Base-by-base conservation (phyloP, 2,329 filamentous ascomycete species). In the Cryphonectria naterciae region DNA sequence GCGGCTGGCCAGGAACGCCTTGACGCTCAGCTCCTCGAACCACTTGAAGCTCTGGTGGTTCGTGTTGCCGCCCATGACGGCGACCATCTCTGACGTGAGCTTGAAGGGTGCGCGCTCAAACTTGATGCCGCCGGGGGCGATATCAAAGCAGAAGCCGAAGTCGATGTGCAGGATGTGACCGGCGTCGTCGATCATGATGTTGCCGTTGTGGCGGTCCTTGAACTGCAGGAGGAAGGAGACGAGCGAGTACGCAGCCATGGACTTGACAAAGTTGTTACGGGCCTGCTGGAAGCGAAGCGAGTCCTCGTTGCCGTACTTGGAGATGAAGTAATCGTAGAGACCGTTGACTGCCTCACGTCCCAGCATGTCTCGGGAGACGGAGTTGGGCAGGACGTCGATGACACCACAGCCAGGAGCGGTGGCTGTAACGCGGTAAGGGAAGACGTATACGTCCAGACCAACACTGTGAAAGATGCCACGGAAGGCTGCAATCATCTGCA, bases 61-160 rank as follows among this genome's bases (percentile, higher is more conserved):
- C 3, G 90, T 92, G 68, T 87, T 91, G 71, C 95, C 95, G 68
- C 96, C 95, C 95, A 99, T 98, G 76, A 99, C 96, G n/a, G 95
- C 93, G 72, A 99, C 88, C 97, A 99, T 99, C 80, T 99, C 96
- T 10, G 90, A 88, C 0, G 96, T 99, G 68, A 99, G 89, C 83
- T 99, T 99, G 87, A 99, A 99, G 0, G 96, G 96, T 0, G 96
- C 96, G 35, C 96, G 92, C 85, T 99, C 96, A 79, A 99, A 99
- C 76, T 95, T 95, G 78, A 99, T 94, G 72, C 97, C 96, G 64
- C 96, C 96, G 0, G 96, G 96, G 1, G 95, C 96, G 76, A 99
- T 98, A 78, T 99, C 97, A 82, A 99, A 99, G 83, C 95, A 98
- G 87, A 99, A 99, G 13, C 96, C 96, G 78, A 99, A 99, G 80